Base-by-base conservation (phyloP, 192 early-diverging fungal species). In the Backusella westeae region DNA sequence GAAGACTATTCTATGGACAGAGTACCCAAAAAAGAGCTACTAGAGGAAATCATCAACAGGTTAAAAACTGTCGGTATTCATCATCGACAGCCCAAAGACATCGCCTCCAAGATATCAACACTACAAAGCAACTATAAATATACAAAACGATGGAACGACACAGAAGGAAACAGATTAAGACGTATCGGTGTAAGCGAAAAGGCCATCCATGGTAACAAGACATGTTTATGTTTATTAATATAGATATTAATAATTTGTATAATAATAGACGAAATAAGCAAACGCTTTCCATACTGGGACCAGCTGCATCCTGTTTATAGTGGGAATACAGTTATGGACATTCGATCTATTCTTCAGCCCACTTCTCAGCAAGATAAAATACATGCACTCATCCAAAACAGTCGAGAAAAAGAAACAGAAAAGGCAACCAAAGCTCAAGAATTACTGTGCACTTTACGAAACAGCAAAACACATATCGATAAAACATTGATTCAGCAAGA, bases 41-140 rank as follows among this genome's bases (percentile, higher is more conserved):
- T 73, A 34, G 52, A 65, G 59, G 72, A 73, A 38, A 73, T 73
- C 19, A 73, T 73, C 35, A 34, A 23, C 21, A 56, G 39, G 23
- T 23, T 73, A 23, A n/a, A 29, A 5, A 34, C 26, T 3, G 72
- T 14, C 6, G 72, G 72, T 34, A 73, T 73, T 23, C 63, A 73
- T 34, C 72, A 74, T 65, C 73, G 73, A 23, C 19, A 65, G 34
- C 56, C 73, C 10, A 74, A 74, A 66, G 73, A 74, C 19, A 36
- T 74, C 4, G 56, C 73, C 10, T 49, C 41, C 29, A 74, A 74
- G n/a, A 74, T 74, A 34, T 74, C 73, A 12, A 66, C 73, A 6
- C 12, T 74, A 26, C 35, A 63, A 65, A 74, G 53, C 17, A 74
- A 66, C 39, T 74, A 74, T 32, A 34, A 56, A 39, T 41, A 26